Percentiles rank a stretch among this genome's conserved stretches.
phyloP scores from a whole-genome alignment of 495 filamentous ascomycete species.

The Aspergillus indologenus region DNA sequence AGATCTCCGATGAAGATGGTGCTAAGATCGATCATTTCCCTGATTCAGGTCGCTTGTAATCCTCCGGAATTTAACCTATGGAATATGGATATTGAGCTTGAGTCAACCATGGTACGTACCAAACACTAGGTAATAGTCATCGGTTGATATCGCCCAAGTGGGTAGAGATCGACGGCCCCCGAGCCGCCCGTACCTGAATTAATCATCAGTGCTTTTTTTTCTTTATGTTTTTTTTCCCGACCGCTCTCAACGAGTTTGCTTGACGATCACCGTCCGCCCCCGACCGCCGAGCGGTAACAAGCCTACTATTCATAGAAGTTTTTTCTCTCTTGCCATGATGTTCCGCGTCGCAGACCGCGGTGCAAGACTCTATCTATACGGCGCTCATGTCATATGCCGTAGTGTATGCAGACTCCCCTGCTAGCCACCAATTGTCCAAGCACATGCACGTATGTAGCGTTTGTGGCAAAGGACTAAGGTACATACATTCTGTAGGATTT shows the following conservation, averaged over 20 bases:
- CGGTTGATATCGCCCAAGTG: neutral
- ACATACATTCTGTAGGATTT: neutral
- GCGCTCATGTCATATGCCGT: neutral
- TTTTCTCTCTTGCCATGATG: neutral
- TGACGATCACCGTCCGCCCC: neutral
- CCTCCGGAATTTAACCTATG: neutral
- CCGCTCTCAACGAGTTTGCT: neutral
- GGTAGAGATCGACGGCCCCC: neutral
- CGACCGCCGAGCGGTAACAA: neutral
- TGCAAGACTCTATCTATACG: neutral
- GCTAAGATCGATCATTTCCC: neutral
- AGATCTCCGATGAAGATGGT: neutral
- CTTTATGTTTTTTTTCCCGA: neutral
- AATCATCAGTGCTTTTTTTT: neutral
- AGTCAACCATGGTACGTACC: neutral
- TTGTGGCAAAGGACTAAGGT: neutral
- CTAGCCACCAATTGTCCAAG: neutral
- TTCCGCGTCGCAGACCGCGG: neutral
- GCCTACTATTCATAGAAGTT: neutral
- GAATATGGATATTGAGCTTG: neutral
- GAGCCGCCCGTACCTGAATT: neutral
- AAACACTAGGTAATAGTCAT: neutral
- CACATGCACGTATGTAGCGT: neutral
- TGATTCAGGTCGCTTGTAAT: neutral
- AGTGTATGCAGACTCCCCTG: neutral